Evolutionary conservation across 169 alveolate species (phyloP).

Genomic region (Eimeria falciformis): DNA sequence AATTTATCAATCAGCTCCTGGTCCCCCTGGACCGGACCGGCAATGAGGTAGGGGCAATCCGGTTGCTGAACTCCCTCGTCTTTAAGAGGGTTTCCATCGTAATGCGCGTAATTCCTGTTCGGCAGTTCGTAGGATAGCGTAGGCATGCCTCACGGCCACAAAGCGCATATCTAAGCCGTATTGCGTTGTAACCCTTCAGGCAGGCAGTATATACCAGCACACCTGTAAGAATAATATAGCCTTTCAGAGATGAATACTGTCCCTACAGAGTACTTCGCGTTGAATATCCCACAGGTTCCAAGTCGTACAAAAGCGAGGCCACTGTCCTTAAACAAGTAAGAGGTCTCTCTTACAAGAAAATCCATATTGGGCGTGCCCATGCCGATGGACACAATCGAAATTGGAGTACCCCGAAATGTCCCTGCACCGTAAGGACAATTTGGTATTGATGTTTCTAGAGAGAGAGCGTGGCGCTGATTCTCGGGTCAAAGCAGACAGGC

Average conservation of each 20-base stretch:
- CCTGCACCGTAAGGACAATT: constrained; percentile 40
- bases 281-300: constrained; percentile 75
- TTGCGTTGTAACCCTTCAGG: too few species aligned
- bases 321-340: background rate
- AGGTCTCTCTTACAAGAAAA: constrained; percentile 64
- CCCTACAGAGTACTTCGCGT: constrained; percentile 48
- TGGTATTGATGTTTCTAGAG: too few species aligned
- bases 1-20: background rate
- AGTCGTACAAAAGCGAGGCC: constrained; percentile 73
- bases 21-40: constrained; percentile 32
- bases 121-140: background rate
- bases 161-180: background rate
- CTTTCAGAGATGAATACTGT: constrained; percentile 33
- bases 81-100: background rate
- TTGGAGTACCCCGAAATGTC: constrained; percentile 47
- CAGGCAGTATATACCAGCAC: background rate
- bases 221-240: constrained; percentile 56
- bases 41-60: constrained; percentile 5
- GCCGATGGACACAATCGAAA: constrained; percentile 74
- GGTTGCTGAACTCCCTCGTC: background rate
- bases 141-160: background rate
- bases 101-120: constrained; percentile 24
- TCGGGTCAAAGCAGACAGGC: too few species aligned
- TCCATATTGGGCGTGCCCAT: constrained; percentile 79
- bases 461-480: too few species aligned